Conservation (phyloP, 768 basidiomycete genomes). For the Rhodotorula graminis region DNA sequence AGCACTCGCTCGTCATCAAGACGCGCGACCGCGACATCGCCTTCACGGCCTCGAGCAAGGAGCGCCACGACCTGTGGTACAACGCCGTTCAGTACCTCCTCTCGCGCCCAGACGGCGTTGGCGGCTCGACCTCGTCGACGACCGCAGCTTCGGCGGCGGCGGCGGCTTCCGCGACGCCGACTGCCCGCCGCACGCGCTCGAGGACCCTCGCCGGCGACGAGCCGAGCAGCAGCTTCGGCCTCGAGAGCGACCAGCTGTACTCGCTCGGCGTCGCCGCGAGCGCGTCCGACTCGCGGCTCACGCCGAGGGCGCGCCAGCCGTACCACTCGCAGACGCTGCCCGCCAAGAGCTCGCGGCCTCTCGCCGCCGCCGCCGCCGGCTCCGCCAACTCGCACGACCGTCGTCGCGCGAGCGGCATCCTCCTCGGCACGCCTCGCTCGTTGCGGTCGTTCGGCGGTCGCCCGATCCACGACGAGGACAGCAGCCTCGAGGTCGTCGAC, state of each 20-base stretch:
- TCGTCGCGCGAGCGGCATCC: conserved; percentile 22
- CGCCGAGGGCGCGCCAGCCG: neutral
- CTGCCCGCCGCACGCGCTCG: neutral
- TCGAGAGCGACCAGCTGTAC: conserved; percentile 15
- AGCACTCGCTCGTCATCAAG: conserved; percentile 85
- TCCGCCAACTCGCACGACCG: conserved; percentile 68
- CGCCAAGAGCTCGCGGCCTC: conserved; percentile 54
- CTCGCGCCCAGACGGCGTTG: conserved; percentile 60
- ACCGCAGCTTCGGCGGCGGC: neutral
- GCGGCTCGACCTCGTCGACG: neutral
- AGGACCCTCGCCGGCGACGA: neutral
- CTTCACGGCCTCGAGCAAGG: conserved; percentile 91
- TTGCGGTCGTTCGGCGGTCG: conserved; percentile 36
- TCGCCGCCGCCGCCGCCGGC: too few species aligned
- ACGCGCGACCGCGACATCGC: conserved; percentile 96
- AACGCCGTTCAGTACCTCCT: conserved; percentile 83
- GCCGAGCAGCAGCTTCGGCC: conserved; percentile 7
- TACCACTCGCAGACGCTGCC: neutral
- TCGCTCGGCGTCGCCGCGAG: conserved; percentile 3
- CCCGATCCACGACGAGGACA: conserved; percentile 47
- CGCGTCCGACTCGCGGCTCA: conserved; percentile 39
- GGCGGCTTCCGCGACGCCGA: neutral
- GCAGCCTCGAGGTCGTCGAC: conserved; percentile 71
- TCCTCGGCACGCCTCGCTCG: conserved; percentile 45
- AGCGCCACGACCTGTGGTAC: conserved; percentile 95